Base-by-base conservation (phyloP, 345 rosid genomes). In the Turnera subulata region DNA sequence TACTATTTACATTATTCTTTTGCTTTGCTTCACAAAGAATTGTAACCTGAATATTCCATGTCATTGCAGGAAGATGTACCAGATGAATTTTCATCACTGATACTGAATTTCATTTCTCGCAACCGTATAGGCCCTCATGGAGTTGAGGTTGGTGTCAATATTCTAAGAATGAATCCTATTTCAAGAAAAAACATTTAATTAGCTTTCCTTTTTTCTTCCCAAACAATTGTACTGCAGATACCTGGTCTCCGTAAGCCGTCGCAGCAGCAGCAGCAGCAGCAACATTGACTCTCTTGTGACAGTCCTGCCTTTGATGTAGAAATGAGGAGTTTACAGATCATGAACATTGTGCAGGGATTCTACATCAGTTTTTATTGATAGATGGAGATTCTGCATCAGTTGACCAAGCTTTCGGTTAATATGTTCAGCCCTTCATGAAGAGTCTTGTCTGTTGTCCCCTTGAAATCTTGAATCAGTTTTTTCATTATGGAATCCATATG, bases 71-170 rank as follows among this genome's bases (percentile, higher is more conserved):
- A 92, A 74, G 97, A 89, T 62, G 86, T 75, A 22, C 94, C 98
- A 0, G 96, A 89, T n/a, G 99, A 93, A 73, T 89, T 93, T 74
- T 84, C 94, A 11, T 20, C 62, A 2, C 71, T 83, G 33, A 58
- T 89, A 19, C 62, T 79, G 55, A 84, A 83, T 70, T 93, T 93
- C 55, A 70, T 89, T 53, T 66, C 89, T 44, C 99, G 81, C 17
- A 89, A 93, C 64, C 82, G 82, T 39, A 89, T 89, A 24, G 90
- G 99, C 2, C 85, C 96, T 58, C 71, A 68, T 56, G 99, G 96
- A 56, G 76, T 86, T 19, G 86, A 89, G 99, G 97, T 93, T 69
- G 33, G 79, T 44, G 42, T 57, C 43, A 10, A 6, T 55, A 26
- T 59, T 32, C 33, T 29, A 16, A 8, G 14, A 15, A 2, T 43